phyloP scores from a whole-genome alignment of 2,329 filamentous ascomycete species.

The Davidsoniella eucalypti region DNA sequence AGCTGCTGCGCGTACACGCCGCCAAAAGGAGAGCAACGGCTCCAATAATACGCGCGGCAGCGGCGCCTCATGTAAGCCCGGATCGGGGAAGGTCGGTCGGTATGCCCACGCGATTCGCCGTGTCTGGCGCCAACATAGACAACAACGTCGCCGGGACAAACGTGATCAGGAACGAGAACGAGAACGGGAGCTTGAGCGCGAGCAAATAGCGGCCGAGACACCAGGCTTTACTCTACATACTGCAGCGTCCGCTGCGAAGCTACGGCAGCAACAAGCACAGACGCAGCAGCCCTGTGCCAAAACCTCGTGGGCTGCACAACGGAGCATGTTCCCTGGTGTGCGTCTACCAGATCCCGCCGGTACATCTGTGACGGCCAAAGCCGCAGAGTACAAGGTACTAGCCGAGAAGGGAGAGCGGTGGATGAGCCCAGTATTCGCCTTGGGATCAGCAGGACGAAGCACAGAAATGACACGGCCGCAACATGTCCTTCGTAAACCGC shows the following conservation, averaged over 20 bases:
- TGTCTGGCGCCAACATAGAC: constrained; percentile 3
- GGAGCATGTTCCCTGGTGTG: constrained; percentile 79
- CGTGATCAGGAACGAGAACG: not conserved
- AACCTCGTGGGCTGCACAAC: constrained; percentile 68
- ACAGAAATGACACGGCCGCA: constrained; percentile 50
- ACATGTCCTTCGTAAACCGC: constrained; percentile 20
- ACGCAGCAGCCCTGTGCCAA: constrained; percentile 42
- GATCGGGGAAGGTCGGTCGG: constrained; percentile 48
- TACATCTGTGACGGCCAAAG: constrained; percentile 61
- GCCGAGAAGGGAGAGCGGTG: constrained; percentile 79
- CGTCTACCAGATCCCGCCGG: constrained; percentile 47
- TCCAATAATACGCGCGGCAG: no score
- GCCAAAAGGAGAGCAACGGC: constrained; percentile 36
- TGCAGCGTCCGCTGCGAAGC: not conserved
- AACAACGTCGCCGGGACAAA: not conserved
- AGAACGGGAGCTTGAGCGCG: not conserved
- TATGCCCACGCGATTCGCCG: constrained; percentile 37
- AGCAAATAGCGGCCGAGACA: not conserved
- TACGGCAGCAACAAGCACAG: constrained; percentile 29
- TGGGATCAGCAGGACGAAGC: constrained; percentile 62
- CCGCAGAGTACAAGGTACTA: constrained; percentile 81
- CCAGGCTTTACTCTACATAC: not conserved
- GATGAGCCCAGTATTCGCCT: constrained; percentile 86
- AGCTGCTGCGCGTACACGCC: constrained; percentile 53
- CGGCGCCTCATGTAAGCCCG: constrained; percentile 31